Percentiles rank a stretch among this genome's conserved stretches.
Evolutionary conservation across 164 flowering plant species (phyloP).

Genomic region (Tetracentron sinense): DNA sequence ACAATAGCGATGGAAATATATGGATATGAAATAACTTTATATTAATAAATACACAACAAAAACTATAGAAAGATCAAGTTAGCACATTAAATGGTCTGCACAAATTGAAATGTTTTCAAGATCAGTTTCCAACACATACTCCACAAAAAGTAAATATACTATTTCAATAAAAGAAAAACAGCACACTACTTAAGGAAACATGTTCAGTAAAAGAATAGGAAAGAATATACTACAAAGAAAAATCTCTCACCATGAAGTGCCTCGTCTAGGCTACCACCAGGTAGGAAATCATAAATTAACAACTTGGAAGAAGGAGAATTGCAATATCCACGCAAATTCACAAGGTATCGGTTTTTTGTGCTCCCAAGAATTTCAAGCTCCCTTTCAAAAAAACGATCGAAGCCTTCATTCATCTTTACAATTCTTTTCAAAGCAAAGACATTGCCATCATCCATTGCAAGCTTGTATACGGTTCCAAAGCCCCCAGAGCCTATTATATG

Average conservation of each 20-base stretch:
- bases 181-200: background rate
- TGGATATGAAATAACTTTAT: no score
- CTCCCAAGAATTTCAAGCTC: constrained; percentile 99
- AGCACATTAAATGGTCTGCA: no score
- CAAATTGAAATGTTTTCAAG: no score
- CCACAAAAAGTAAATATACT: no score
- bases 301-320: constrained; percentile 89
- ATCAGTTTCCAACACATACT: no score
- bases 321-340: constrained; percentile 95
- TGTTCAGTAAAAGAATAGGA: background rate
- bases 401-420: constrained; percentile 76
- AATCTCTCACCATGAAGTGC: constrained; percentile 77
- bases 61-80: no score
- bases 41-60: no score
- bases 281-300: constrained; percentile 81
- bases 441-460: constrained; percentile 96
- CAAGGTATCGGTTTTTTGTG: constrained; percentile 85
- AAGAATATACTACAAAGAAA: background rate
- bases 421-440: constrained; percentile 92
- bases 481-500: constrained; percentile 92
- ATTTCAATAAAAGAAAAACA: background rate
- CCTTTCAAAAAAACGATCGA: constrained; percentile 91
- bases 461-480: constrained; percentile 91
- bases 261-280: constrained; percentile 97
- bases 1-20: no score